Base-by-base conservation (phyloP, 2,329 filamentous ascomycete genomes). In the Cercospora sp. region DNA sequence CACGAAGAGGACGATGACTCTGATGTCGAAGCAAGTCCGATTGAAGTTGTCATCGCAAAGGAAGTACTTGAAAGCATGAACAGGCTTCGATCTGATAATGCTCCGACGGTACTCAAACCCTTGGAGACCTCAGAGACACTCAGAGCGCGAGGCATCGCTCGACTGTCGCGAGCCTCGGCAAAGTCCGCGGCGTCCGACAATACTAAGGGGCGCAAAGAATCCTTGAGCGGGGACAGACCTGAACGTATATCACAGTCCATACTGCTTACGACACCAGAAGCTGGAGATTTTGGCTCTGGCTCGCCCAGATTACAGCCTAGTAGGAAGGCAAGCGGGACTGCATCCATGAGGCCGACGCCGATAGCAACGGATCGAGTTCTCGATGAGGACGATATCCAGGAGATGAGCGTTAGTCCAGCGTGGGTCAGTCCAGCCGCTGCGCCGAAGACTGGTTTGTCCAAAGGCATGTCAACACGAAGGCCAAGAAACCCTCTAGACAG, bases 71-170 rank as follows among this genome's bases (percentile, higher is more conserved):
- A 72, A 45, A 32, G 51, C 13, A 61, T 51, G 53, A 57, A 45
- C 43, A 68, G 61, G 57, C 45, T 63, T 12, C 40, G 34, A 10
- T 37, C 63, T 4, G 26, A 66, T 16, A 43, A 67, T n/a, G n/a
- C 60, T 30, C 49, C 66, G 2, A 16, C 57, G 5, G 51, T 71
- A 5, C 71, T 71, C 21, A 43, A 43, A 9, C 74, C 74, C 3
- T 67, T 72, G 0, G 70, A 76, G 37, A 76, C 67, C 37, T 72
- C 74, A 61, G 75, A 76, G 58, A 72, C 72, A 1, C 68, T 77
- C 26, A 68, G 75, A 9, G 73, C 72, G 8, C 69, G 71, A 66
- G 76, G 75, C 13, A 77, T 75, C 49, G 75, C 75, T 8, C 69
- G 74, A 30, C 65, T 77, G 57, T 72, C 72, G 5, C 53, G 72